These are phyloP conservation scores for Chimonanthus salicifolius DNA, from an alignment of 164 flowering plant species.

Conservation along the genomic window DNA sequence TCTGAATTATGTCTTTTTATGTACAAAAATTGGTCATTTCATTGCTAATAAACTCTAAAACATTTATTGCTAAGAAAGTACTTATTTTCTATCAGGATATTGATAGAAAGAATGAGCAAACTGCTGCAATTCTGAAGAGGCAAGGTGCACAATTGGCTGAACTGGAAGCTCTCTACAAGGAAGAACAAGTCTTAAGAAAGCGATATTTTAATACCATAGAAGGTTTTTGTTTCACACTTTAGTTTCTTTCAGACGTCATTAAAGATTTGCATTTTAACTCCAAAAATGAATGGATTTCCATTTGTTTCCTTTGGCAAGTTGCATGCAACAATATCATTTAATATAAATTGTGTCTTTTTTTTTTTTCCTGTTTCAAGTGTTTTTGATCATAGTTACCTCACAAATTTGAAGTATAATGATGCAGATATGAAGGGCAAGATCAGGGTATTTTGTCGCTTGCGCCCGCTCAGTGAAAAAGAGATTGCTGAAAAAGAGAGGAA, in stretches of 20 bases:
- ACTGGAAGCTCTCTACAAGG: constrained; percentile 80
- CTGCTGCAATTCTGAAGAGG: constrained; percentile 91
- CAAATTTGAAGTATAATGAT: not conserved
- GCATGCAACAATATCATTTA: too few relatives aligned
- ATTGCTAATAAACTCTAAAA: not conserved
- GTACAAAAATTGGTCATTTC: not conserved
- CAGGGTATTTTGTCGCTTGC: constrained; percentile 81
- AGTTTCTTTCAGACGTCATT: not conserved
- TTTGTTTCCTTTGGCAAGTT: too few relatives aligned
- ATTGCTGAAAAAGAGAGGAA: constrained; percentile 51
- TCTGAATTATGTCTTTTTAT: not conserved
- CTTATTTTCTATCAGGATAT: constrained; percentile 54
- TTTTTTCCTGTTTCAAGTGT: not conserved
- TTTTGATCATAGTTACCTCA: not conserved
- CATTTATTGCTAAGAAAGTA: not conserved
- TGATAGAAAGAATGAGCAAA: constrained; percentile 95
- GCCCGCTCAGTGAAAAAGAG: constrained; percentile 83
- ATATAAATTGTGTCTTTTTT: not conserved
- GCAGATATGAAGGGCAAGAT: constrained; percentile 98
- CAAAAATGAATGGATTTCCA: too few relatives aligned
- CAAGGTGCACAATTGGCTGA: constrained; percentile 90
- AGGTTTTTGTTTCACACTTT: constrained; percentile 38
- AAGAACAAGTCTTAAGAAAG: constrained; percentile 87
- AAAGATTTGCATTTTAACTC: too few relatives aligned
- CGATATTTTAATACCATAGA: constrained; percentile 90